phyloP scores from a whole-genome alignment of 2,329 filamentous ascomycete genomes.

The Lasiodiplodia citricola region DNA sequence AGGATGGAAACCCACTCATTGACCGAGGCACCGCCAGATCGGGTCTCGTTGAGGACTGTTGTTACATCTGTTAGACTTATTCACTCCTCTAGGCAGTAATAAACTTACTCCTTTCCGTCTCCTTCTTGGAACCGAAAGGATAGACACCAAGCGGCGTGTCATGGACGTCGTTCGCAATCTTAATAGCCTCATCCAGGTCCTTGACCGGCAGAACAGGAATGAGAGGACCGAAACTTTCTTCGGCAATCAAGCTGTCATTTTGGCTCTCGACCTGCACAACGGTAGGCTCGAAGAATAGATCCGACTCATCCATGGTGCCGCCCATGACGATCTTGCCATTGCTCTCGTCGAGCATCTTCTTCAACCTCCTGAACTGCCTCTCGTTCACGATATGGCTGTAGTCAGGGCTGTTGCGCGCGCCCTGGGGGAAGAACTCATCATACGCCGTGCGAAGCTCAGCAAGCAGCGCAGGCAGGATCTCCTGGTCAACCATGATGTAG shows the following conservation, averaged over 20 bases:
- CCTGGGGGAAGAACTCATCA: conserved; percentile 82
- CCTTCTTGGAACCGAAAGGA: conserved; percentile 80
- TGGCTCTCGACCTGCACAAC: conserved; percentile 80
- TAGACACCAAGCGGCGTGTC: conserved; percentile 84
- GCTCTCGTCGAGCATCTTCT: conserved; percentile 86
- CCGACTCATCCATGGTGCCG: conserved; percentile 78
- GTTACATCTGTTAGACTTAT: background rate
- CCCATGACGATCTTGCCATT: conserved; percentile 86
- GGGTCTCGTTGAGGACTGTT: conserved; percentile 52
- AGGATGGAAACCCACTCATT: conserved; percentile 44
- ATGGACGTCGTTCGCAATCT: conserved; percentile 78
- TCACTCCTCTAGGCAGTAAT: background rate
- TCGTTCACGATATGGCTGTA: conserved; percentile 82
- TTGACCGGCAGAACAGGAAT: conserved; percentile 81
- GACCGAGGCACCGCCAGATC: conserved; percentile 57
- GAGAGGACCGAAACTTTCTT: conserved; percentile 94
- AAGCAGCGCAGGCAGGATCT: conserved; percentile 73
- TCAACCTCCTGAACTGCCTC: conserved; percentile 79
- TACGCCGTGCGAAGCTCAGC: conserved; percentile 73
- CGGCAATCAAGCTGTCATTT: conserved; percentile 76
- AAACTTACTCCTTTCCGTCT: conserved; percentile 73
- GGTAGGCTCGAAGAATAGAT: conserved; percentile 88
- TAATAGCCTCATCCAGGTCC: conserved; percentile 83
- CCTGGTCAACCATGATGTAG: conserved; percentile 83
- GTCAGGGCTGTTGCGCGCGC: conserved; percentile 77